These are phyloP conservation scores for Zalaria sp. DNA, from an alignment of 2,329 filamentous ascomycete species.

Conservation along the genomic window DNA sequence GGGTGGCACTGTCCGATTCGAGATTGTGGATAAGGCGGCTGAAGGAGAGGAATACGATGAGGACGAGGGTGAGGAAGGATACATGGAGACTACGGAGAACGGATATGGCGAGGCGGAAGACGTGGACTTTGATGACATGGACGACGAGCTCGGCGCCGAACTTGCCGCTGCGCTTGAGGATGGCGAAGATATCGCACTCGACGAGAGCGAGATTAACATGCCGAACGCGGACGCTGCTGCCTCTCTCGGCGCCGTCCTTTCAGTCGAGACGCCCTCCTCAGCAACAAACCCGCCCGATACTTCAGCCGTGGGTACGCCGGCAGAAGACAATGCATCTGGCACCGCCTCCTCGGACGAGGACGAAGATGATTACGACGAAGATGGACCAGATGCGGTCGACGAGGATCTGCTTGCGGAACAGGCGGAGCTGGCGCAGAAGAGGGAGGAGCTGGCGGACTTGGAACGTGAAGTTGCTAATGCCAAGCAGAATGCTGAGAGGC, in stretches of 20 bases:
- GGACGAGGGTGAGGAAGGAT: constrained; percentile 22
- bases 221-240: constrained; percentile 15
- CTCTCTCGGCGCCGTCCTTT: constrained; percentile 2
- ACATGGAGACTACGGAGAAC: constrained; percentile 19
- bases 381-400: constrained; percentile 29
- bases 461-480: constrained; percentile 34
- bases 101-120: constrained; percentile 25
- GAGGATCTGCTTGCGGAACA: constrained; percentile 36
- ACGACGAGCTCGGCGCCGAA: constrained; percentile 15
- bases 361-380: constrained; percentile 32
- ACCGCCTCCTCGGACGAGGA: constrained; percentile 26
- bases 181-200: constrained; percentile 25
- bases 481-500: constrained; percentile 21
- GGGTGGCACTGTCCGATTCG: constrained; percentile 41
- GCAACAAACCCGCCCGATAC: constrained; percentile 9
- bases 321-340: constrained; percentile 19
- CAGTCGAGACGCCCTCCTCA: constrained; percentile 2
- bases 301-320: constrained; percentile 10
- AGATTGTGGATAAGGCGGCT: constrained; percentile 20
- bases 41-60: constrained; percentile 27
- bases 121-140: constrained; percentile 27
- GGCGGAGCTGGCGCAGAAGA: constrained; percentile 31
- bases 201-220: constrained; percentile 10
- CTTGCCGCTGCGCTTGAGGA: constrained; percentile 14
- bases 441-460: constrained; percentile 41